Evolutionary conservation across 1,284 basidiomycete species (phyloP).

Genomic region (Rhodotorula sp.): DNA sequence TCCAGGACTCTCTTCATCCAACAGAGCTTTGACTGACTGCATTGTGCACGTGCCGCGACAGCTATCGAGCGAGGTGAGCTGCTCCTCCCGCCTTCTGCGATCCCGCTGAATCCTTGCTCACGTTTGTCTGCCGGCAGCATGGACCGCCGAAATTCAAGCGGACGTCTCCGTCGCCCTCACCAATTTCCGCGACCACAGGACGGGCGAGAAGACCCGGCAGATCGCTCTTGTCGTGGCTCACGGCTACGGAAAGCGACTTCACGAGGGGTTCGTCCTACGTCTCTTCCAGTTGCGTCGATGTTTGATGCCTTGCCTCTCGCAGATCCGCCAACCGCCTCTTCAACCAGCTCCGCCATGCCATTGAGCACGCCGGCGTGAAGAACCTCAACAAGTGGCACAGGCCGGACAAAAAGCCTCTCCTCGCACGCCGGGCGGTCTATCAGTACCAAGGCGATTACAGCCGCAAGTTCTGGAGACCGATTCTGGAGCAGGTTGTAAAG

Average conservation of each 20-base stretch:
- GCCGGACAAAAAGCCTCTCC: constrained; percentile 37
- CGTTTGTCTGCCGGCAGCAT: constrained; percentile 16
- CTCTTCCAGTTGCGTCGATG: neutral
- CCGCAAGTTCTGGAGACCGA: constrained; percentile 31
- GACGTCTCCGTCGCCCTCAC: constrained; percentile 42
- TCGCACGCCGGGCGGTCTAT: constrained; percentile 35
- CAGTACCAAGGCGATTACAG: constrained; percentile 13
- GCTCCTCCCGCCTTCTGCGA: neutral
- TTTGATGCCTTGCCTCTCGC: neutral
- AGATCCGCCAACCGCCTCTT: constrained; percentile 33
- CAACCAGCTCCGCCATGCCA: constrained; percentile 22
- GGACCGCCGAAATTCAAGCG: constrained; percentile 42
- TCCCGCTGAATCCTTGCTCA: neutral
- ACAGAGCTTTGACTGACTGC: neutral
- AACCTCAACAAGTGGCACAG: constrained; percentile 35
- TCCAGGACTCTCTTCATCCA: neutral
- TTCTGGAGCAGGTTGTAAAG: constrained; percentile 13
- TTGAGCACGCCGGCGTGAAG: constrained; percentile 29
- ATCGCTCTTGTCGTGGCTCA: constrained; percentile 44
- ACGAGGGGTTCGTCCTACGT: neutral
- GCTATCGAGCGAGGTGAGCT: constrained; percentile 33
- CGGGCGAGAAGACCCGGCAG: constrained; percentile 33
- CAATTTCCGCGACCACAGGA: constrained; percentile 29
- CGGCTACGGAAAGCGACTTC: constrained; percentile 30
- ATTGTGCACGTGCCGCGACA: neutral